phyloP scores from a whole-genome alignment of 2,329 filamentous ascomycete genomes.

The Aspergillus nomiae region DNA sequence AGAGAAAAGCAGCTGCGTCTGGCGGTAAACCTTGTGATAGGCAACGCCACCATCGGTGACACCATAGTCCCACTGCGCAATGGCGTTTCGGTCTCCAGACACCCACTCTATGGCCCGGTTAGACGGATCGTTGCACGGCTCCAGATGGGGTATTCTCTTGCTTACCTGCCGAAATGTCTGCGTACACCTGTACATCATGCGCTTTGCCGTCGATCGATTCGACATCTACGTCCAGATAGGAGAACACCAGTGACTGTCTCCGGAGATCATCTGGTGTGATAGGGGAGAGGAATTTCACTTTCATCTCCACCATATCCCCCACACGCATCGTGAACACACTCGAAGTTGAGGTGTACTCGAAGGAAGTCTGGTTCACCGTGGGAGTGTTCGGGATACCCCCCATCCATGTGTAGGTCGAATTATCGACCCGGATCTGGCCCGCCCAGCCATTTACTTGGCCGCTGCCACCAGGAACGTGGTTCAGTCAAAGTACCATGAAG shows the following conservation, averaged over 20 bases:
- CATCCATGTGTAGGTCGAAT: slow-evolving; percentile 67
- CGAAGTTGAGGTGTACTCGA: slow-evolving; percentile 71
- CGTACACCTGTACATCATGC: slow-evolving; percentile 71
- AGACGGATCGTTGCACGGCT: background rate
- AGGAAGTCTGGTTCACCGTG: slow-evolving; percentile 59
- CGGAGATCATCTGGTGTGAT: slow-evolving; percentile 67
- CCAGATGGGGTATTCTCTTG: background rate
- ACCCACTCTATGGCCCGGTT: slow-evolving; percentile 63
- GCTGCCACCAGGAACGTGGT: slow-evolving; percentile 33
- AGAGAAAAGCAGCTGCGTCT: slow-evolving; percentile 50
- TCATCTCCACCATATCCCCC: slow-evolving; percentile 63
- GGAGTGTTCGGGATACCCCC: slow-evolving; percentile 60
- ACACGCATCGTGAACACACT: slow-evolving; percentile 71
- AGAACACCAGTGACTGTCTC: slow-evolving; percentile 69
- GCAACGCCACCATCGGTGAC: slow-evolving; percentile 54
- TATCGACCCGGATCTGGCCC: slow-evolving; percentile 70
- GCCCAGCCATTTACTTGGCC: slow-evolving; percentile 65
- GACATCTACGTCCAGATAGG: slow-evolving; percentile 68
- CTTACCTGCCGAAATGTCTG: slow-evolving; percentile 70
- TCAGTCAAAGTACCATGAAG: slow-evolving; percentile 14
- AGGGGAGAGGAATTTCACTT: slow-evolving; percentile 70
- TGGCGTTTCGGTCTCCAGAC: slow-evolving; percentile 60
- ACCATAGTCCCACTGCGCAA: slow-evolving; percentile 65
- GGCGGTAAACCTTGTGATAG: slow-evolving; percentile 61
- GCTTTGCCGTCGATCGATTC: slow-evolving; percentile 61